These are phyloP conservation scores for Xylogone sp. DNA, from an alignment of 2,329 filamentous ascomycete genomes.

Conservation along the genomic window DNA sequence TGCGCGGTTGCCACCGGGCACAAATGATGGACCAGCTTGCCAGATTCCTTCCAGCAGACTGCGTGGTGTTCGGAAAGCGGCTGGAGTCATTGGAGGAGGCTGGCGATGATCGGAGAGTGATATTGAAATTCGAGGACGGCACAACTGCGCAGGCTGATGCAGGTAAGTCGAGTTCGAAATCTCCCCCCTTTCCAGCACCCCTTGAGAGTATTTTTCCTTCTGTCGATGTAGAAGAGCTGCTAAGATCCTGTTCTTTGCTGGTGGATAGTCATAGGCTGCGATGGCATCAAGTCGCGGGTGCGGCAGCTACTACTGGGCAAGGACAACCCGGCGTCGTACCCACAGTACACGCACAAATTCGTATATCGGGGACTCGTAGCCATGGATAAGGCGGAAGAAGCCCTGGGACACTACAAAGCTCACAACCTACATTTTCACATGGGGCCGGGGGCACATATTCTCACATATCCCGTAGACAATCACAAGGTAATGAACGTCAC, in stretches of 20 bases:
- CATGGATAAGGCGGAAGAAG: slow-evolving; percentile 46
- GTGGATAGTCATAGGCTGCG: slow-evolving; percentile 50
- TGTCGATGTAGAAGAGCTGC: neutral
- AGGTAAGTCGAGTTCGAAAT: slow-evolving; percentile 23
- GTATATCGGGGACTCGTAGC: slow-evolving; percentile 58
- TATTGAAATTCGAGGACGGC: slow-evolving; percentile 38
- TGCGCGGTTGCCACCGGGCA: slow-evolving; percentile 10
- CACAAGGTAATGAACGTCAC: slow-evolving; percentile 52
- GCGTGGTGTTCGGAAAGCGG: slow-evolving; percentile 23
- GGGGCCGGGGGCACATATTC: slow-evolving; percentile 50
- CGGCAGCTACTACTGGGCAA: slow-evolving; percentile 46
- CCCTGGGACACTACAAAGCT: slow-evolving; percentile 44
- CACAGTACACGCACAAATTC: slow-evolving; percentile 51
- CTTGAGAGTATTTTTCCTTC: neutral
- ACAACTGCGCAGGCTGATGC: slow-evolving; percentile 35
- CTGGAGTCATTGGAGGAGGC: slow-evolving; percentile 19
- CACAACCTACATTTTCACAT: slow-evolving; percentile 49
- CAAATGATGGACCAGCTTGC: slow-evolving; percentile 37
- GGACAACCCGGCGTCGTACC: slow-evolving; percentile 37
- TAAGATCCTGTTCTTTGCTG: neutral
- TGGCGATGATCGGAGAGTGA: slow-evolving; percentile 16
- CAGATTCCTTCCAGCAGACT: slow-evolving; percentile 27
- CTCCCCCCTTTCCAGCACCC: neutral
- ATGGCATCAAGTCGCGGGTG: slow-evolving; percentile 57
- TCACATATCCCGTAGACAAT: slow-evolving; percentile 49